Percentiles rank a stretch among this genome's conserved stretches.
Evolutionary conservation across 2,329 filamentous ascomycete genomes (phyloP).

Genomic region (Cladosporium sp.): DNA sequence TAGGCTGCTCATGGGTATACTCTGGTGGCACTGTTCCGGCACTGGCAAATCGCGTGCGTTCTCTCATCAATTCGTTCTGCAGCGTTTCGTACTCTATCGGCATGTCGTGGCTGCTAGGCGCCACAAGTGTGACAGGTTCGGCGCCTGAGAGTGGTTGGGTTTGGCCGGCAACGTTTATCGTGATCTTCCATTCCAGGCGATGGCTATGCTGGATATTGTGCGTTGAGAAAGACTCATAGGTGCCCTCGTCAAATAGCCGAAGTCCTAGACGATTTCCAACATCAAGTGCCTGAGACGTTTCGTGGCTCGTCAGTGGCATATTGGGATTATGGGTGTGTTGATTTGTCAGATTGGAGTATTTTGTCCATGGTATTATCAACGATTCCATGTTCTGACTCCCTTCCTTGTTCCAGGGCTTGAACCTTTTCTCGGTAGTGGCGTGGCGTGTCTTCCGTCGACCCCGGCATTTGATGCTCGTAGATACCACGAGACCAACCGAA

Average conservation of each 20-base stretch:
- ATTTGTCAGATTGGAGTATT: too few species aligned
- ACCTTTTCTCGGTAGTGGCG: too few species aligned
- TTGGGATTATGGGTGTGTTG: too few species aligned
- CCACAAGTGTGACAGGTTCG: background rate
- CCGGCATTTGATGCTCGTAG: too few species aligned
- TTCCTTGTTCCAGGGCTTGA: too few species aligned
- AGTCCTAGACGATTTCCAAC: background rate
- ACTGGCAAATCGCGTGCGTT: background rate
- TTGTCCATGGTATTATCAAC: too few species aligned
- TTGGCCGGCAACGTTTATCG: background rate
- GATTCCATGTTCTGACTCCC: too few species aligned
- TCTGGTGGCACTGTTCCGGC: background rate
- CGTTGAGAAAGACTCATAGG: background rate
- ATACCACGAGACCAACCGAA: too few species aligned
- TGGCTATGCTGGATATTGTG: background rate
- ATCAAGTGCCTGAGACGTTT: too few species aligned
- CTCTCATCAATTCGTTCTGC: background rate
- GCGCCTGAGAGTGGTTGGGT: background rate
- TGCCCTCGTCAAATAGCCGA: background rate
- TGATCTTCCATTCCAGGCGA: background rate
- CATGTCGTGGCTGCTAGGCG: background rate
- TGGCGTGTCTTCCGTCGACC: too few species aligned
- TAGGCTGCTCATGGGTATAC: too few species aligned
- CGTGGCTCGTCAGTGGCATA: too few species aligned
- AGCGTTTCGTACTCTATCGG: background rate